Evolutionary conservation across 1,284 basidiomycete species (phyloP).

Genomic region (Ustilago curta): DNA sequence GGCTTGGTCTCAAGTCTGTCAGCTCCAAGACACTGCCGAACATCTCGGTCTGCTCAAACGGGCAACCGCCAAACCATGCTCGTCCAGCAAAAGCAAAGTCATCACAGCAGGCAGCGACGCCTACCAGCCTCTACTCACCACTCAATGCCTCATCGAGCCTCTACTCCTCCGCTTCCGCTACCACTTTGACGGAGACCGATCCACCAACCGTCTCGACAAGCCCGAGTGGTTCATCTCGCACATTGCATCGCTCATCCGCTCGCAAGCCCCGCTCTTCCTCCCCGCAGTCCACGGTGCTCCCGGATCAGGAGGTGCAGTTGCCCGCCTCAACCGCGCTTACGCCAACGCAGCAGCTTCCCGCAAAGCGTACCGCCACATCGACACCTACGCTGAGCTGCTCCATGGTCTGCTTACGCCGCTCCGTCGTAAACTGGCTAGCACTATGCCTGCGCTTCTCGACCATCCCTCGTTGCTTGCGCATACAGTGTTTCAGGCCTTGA

Average conservation of each 20-base stretch:
- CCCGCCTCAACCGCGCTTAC: slow-evolving; percentile 19
- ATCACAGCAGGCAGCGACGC: slow-evolving; percentile 51
- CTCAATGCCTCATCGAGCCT: slow-evolving; percentile 86
- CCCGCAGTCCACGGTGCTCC: slow-evolving; percentile 65
- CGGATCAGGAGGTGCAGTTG: slow-evolving; percentile 20
- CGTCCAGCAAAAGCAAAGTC: background rate
- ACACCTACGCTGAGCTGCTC: slow-evolving; percentile 61
- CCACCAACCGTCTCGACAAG: slow-evolving; percentile 92
- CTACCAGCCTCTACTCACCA: slow-evolving; percentile 62
- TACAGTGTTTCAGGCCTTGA: slow-evolving; percentile 89
- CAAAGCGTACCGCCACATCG: slow-evolving; percentile 69
- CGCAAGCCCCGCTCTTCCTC: slow-evolving; percentile 77
- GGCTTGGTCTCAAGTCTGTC: slow-evolving; percentile 57
- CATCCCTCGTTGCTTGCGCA: slow-evolving; percentile 90
- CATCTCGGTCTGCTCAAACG: slow-evolving; percentile 34
- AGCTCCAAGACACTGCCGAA: slow-evolving; percentile 57
- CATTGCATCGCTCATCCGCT: slow-evolving; percentile 76
- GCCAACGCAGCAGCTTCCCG: slow-evolving; percentile 81
- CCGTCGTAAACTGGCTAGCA: slow-evolving; percentile 56
- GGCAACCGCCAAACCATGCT: slow-evolving; percentile 27
- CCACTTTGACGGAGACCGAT: slow-evolving; percentile 88
- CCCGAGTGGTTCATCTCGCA: slow-evolving; percentile 98
- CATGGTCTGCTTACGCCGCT: slow-evolving; percentile 58
- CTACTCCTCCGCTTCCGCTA: slow-evolving; percentile 90
- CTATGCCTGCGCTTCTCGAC: slow-evolving; percentile 78